phyloP scores from a whole-genome alignment of 768 basidiomycete species.

The Termitomyces eurrhizus region DNA sequence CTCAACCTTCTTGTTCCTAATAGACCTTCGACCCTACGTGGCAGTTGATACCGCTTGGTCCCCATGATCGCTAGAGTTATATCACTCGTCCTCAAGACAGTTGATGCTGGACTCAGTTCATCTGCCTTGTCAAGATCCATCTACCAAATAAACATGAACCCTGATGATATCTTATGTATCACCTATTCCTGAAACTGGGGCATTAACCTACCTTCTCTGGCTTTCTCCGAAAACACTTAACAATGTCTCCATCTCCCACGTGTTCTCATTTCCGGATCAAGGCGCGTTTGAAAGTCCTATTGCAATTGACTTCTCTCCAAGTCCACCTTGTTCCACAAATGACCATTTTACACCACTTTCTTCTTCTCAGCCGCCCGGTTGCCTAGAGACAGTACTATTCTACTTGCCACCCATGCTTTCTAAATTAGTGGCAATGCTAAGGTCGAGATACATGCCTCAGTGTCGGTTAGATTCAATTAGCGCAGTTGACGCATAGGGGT shows the following conservation, averaged over 20 bases:
- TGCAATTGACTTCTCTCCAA: neutral
- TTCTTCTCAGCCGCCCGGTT: neutral
- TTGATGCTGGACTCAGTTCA: neutral
- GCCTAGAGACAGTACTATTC: neutral
- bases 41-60: neutral
- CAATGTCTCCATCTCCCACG: neutral
- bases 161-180: neutral
- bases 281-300: neutral
- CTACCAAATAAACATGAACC: neutral
- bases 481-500: neutral
- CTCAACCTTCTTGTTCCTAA: conserved; percentile 17
- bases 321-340: neutral
- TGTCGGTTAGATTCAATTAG: neutral
- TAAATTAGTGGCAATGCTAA: neutral
- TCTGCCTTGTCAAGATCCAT: neutral
- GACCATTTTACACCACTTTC: neutral
- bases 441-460: neutral
- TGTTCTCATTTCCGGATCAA: neutral
- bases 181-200: neutral
- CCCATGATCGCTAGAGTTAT: neutral
- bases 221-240: neutral
- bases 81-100: neutral
- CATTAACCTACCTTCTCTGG: no score
- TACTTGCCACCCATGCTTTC: neutral
- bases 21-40: neutral